Evolutionary conservation across 108 stramenopile genomes (phyloP).

Genomic region (Skeletonema costatum): DNA sequence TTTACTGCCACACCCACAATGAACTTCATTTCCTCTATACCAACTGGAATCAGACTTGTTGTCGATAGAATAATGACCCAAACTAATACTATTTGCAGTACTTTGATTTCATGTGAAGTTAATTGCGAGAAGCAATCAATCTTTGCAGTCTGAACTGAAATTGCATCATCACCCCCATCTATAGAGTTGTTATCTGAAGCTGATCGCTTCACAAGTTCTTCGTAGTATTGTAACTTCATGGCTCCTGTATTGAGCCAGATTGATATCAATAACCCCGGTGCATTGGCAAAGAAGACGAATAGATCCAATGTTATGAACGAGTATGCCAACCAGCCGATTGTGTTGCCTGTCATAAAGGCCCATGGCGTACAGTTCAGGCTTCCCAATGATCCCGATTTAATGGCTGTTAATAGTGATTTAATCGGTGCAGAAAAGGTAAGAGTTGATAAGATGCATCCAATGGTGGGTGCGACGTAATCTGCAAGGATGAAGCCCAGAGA

Average conservation of each 20-base stretch:
- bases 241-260: slow-evolving; percentile 74
- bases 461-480: neutral
- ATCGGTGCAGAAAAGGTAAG: slow-evolving; percentile 74
- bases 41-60: slow-evolving; percentile 19
- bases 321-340: slow-evolving; percentile 71
- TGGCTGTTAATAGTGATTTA: slow-evolving; percentile 47
- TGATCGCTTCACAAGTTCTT: slow-evolving; percentile 28
- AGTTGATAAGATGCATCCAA: slow-evolving; percentile 58
- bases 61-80: slow-evolving; percentile 38
- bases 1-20: slow-evolving; percentile 49
- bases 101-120: slow-evolving; percentile 34
- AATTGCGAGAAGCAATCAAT: slow-evolving; percentile 7
- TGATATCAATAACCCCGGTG: slow-evolving; percentile 57
- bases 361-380: slow-evolving; percentile 77
- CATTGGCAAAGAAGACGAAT: slow-evolving; percentile 74
- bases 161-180: slow-evolving; percentile 4
- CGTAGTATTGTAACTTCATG: slow-evolving; percentile 68
- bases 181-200: neutral
- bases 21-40: slow-evolving; percentile 22
- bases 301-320: slow-evolving; percentile 54
- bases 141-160: slow-evolving; percentile 3
- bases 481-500: neutral
- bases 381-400: slow-evolving; percentile 53
- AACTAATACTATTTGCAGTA: slow-evolving; percentile 17
- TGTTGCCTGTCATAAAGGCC: slow-evolving; percentile 81